phyloP scores from a whole-genome alignment of 306 rosid species.

The Vigna trinervia region DNA sequence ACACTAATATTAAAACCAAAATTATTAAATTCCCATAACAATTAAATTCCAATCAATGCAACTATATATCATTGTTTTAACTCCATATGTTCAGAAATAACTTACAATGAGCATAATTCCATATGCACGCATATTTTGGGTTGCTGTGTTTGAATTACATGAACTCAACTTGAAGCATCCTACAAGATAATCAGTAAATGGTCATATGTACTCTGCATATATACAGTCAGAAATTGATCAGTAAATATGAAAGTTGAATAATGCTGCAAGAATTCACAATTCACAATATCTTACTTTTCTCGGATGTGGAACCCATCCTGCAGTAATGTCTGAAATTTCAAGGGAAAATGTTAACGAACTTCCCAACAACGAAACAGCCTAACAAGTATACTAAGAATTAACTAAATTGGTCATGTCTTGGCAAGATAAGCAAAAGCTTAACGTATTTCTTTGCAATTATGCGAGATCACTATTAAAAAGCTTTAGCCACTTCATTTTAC shows the following conservation, averaged over 20 bases:
- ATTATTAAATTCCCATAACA: not conserved
- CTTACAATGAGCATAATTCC: slow-evolving; percentile 92
- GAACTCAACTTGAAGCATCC: slow-evolving; percentile 94
- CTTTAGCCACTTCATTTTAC: not conserved
- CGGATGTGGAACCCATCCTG: slow-evolving; percentile 86
- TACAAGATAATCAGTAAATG: slow-evolving; percentile 54
- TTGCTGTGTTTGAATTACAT: slow-evolving; percentile 73
- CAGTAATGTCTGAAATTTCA: slow-evolving; percentile 81
- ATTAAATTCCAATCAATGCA: not conserved
- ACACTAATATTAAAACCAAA: not conserved
- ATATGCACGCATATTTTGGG: slow-evolving; percentile 83
- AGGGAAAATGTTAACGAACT: slow-evolving; percentile 20
- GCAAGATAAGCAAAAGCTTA: not conserved
- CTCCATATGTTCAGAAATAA: slow-evolving; percentile 42
- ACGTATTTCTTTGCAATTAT: not conserved
- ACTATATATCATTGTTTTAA: slow-evolving; percentile 21
- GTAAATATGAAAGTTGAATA: slow-evolving; percentile 12
- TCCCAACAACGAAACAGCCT: slow-evolving; percentile 36
- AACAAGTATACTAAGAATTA: slow-evolving; percentile 23
- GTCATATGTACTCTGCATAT: slow-evolving; percentile 44
- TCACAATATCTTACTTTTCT: slow-evolving; percentile 66
- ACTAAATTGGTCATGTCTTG: not conserved
- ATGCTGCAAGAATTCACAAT: slow-evolving; percentile 25
- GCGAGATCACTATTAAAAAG: slow-evolving; percentile 11
- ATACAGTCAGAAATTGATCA: slow-evolving; percentile 9